Base-by-base conservation (phyloP, 352 stramenopile genomes). In the Phytophthora fragariaefolia region DNA sequence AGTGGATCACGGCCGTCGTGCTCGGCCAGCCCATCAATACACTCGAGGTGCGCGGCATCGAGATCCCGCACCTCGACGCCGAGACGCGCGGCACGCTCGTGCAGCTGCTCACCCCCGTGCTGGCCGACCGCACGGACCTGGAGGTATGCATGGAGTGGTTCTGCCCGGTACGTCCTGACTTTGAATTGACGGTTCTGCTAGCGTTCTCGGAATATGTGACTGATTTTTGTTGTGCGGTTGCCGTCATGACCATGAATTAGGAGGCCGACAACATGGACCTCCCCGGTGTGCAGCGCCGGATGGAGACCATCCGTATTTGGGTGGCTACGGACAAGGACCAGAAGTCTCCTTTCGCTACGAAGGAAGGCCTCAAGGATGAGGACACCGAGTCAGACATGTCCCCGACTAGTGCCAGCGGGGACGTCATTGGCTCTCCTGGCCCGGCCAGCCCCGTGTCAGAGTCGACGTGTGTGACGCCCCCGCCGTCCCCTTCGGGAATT, bases 111-210 rank as follows among this genome's bases (percentile, higher is more conserved):
- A 96, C 85, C n/a, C 88, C 88, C 6, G 83, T 93, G 52, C 71
- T 95, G 0, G 84, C 88, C 9, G 83, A 96, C 58, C 88, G 86
- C 47, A 91, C 77, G 12, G 88, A 96, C 62, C 59, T 96, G 0
- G 86, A 94, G 63, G 84, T 96, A 24, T 94, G 83, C 66, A 93
- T 96, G 85, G 88, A 96, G 55, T 95, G 88, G 88, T 95, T 96
- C 69, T 88, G 79, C 17, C 86, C 85, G 45, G 84, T 93, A 77
- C 28, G 66, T 77, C 34, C 20, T 66, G 48, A 46, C 34, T 38
- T 50, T 52, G 9, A 49, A 51, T 34, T 38, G 12, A 23, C 40
- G 52, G 38, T 70, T 65, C 42, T 52, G 63, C 1, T 53, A 57
- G 3, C 13, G 4, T 63, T 63, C 38, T 9, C 7, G 17, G 63